phyloP scores from a whole-genome alignment of 441 rosid genomes.

The Dalechampia spathulata region DNA sequence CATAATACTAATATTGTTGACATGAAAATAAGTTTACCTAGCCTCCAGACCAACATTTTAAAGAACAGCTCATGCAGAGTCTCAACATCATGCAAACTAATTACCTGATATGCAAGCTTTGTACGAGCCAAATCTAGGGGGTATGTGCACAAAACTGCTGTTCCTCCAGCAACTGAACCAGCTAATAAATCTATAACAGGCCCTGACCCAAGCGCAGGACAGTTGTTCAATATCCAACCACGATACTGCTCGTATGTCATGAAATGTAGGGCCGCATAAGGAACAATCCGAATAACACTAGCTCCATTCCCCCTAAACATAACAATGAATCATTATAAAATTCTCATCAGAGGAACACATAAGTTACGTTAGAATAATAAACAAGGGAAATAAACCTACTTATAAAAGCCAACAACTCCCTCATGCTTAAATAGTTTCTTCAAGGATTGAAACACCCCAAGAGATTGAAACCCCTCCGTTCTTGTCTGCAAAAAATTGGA shows the following conservation, averaged over 20 bases:
- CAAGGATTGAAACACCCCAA: constrained; percentile 63
- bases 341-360: not conserved
- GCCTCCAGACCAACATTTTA: not conserved
- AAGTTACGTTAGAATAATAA: constrained; percentile 3
- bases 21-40: not conserved
- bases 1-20: not conserved
- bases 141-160: constrained; percentile 91
- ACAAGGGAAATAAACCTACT: constrained; percentile 34
- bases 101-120: constrained; percentile 94
- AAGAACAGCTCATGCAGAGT: not conserved
- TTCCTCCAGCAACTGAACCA: constrained; percentile 94
- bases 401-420: constrained; percentile 79
- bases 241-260: constrained; percentile 97
- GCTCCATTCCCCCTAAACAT: constrained; percentile 87
- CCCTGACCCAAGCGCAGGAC: constrained; percentile 65
- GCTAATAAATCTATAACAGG: constrained; percentile 89
- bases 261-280: constrained; percentile 94
- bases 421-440: constrained; percentile 74
- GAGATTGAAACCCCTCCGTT: constrained; percentile 69
- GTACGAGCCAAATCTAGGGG: constrained; percentile 97
- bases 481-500: constrained; percentile 56
- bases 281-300: constrained; percentile 86
- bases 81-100: constrained; percentile 13
- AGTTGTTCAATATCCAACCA: constrained; percentile 69
- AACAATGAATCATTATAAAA: constrained; percentile 13